A percentile compares a stretch with the other conserved stretches of the same genome.
Conservation (phyloP, 345 rosid genomes). For the Luvunga scandens region DNA sequence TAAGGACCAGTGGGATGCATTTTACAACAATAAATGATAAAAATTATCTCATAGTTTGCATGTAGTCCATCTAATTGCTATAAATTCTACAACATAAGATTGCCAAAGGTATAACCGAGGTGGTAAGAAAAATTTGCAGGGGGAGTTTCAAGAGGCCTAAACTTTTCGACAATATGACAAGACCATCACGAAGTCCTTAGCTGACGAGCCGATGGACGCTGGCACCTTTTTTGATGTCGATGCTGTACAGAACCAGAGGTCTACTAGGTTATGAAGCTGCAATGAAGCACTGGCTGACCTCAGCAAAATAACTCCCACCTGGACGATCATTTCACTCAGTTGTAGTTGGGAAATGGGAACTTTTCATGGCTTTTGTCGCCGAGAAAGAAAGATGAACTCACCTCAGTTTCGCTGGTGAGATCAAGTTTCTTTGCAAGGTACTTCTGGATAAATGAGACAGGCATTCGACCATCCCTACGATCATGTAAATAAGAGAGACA, state of each 20-base stretch:
- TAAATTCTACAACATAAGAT: constrained; percentile 1
- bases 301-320: constrained; percentile 74
- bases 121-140: not conserved
- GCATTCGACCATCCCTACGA: constrained; percentile 68
- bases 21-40: not conserved
- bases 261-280: constrained; percentile 49
- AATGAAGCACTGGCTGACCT: constrained; percentile 46
- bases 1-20: not conserved
- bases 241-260: constrained; percentile 56
- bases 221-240: constrained; percentile 47
- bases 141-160: constrained; percentile 16
- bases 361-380: not conserved
- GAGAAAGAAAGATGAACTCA: constrained; percentile 18
- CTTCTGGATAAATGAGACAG: constrained; percentile 65
- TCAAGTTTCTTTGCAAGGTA: constrained; percentile 68
- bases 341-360: not conserved
- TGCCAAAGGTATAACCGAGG: not conserved
- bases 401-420: constrained; percentile 64
- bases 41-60: not conserved
- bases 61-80: not conserved
- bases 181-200: constrained; percentile 74
- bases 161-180: constrained; percentile 59
- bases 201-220: constrained; percentile 58
- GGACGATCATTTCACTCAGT: not conserved
- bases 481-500: not conserved